Percentiles rank a stretch among this genome's conserved stretches.
Conservation (phyloP, 331 rosid species). For the Malus hybrid region DNA sequence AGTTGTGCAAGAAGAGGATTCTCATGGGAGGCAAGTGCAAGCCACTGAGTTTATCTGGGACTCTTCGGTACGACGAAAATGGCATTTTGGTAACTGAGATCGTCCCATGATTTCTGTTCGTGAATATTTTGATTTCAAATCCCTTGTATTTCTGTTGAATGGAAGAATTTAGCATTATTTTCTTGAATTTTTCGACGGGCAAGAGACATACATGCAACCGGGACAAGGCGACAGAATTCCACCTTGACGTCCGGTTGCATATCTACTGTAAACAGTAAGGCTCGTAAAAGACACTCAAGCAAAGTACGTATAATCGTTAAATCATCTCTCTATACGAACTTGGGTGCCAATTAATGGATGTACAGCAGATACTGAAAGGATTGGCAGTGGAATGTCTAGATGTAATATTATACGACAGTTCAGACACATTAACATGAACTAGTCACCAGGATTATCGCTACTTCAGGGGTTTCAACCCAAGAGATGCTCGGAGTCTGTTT, state of each 20-base stretch:
- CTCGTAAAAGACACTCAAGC: neutral
- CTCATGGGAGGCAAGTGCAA: conserved; percentile 67
- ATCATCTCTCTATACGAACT: neutral
- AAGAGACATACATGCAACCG: neutral
- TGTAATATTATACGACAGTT: neutral
- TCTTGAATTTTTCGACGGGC: neutral
- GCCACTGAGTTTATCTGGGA: conserved; percentile 36
- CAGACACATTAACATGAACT: neutral
- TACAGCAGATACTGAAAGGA: neutral
- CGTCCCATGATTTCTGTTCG: neutral
- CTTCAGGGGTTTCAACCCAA: conserved; percentile 86
- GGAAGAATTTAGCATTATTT: neutral
- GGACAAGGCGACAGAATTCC: neutral
- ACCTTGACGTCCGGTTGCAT: neutral
- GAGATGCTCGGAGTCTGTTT: conserved; percentile 66
- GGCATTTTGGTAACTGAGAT: conserved; percentile 26
- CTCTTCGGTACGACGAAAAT: conserved; percentile 26
- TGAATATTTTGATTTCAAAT: neutral
- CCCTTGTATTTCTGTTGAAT: neutral
- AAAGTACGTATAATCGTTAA: neutral
- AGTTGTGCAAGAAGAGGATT: conserved; percentile 65
- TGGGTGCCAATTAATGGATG: neutral
- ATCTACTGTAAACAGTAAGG: no score
- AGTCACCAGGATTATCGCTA: neutral
- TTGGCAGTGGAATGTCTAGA: neutral